Evolutionary conservation across 306 rosid genomes (phyloP), one percentile per base, ranked within the genome.

Genomic region (Prosopis cineraria): DNA sequence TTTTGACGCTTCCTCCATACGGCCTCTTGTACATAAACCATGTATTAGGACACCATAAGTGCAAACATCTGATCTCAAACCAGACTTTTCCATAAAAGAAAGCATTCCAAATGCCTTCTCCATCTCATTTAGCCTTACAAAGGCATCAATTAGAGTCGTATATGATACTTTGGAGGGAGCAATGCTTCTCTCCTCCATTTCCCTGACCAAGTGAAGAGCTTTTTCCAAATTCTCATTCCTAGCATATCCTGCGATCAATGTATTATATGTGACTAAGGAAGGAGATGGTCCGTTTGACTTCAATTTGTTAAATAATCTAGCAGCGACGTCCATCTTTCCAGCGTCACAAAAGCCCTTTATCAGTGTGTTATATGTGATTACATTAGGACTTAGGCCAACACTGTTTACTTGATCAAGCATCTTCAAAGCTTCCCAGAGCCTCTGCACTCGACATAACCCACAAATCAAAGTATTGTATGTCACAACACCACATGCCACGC

Each of bases 131-230:
- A 71, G 74, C 44, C 84, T 71, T 56, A 73, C 87, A 83, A 87
- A 88, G 10, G 87, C 85, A 71, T 87, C 68, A 48, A 91, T 80
- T 22, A 93, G 68, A 72, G 85, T 91, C 6, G 97, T 91, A 70
- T 87, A 93, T 40, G 97, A 90, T 80, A 91, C 95, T 83, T 87
- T 77, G 8, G 91, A 83, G 68, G 92, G 97, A 84, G 88, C 68
- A 77, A 91, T 41, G 4, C 82, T 40, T 48, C 94, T 84, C 45
- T 79, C 88, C 44, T 90, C 87, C 98, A 93, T 93, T 83, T 91
- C 95, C 79, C 86, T 85, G 41, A 86, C 82, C 68, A 91, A 64
- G 56, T 83, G 78, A 37, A 82, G 79, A 70, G 88, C 89, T 66
- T 53, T 81, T 1, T 33, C 75, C 34, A 89, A 77, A 85, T 93